phyloP scores from a whole-genome alignment of 108 stramenopile genomes.

The Thalassiosira profunda region DNA sequence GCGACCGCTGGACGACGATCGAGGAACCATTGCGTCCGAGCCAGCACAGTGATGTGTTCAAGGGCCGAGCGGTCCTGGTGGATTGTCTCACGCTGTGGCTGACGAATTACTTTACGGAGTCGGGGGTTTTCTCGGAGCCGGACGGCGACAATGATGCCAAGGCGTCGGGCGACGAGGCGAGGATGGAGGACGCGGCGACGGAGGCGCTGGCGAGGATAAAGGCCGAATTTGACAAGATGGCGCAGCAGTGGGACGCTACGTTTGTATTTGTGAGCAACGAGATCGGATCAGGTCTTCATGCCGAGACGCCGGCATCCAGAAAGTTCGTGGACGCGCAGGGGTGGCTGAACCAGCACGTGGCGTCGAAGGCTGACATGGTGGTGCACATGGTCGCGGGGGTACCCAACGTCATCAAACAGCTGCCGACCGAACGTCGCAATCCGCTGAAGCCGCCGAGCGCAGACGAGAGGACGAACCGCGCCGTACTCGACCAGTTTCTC shows the following conservation, averaged over 20 bases:
- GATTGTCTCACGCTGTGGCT: constrained; percentile 68
- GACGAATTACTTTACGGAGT: constrained; percentile 59
- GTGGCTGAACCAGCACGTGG: constrained; percentile 62
- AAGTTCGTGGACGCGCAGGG: constrained; percentile 64
- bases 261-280: constrained; percentile 66
- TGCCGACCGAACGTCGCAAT: not conserved
- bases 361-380: constrained; percentile 32
- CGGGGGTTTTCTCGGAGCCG: constrained; percentile 34
- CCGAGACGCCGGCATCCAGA: constrained; percentile 21
- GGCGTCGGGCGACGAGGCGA: constrained; percentile 8
- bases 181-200: constrained; percentile 11
- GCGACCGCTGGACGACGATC: constrained; percentile 49
- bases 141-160: constrained; percentile 12
- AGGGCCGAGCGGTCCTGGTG: constrained; percentile 52
- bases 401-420: constrained; percentile 43
- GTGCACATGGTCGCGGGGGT: constrained; percentile 57
- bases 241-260: constrained; percentile 51
- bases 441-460: not conserved
- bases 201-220: constrained; percentile 24
- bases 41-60: constrained; percentile 31
- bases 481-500: constrained; percentile 42
- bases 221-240: constrained; percentile 52
- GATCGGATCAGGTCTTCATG: constrained; percentile 60
- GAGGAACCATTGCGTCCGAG: constrained; percentile 56
- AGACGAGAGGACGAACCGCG: not conserved